Base-by-base conservation (phyloP, 176 grass and related monocot genomes). In the Aegilops speltoides region DNA sequence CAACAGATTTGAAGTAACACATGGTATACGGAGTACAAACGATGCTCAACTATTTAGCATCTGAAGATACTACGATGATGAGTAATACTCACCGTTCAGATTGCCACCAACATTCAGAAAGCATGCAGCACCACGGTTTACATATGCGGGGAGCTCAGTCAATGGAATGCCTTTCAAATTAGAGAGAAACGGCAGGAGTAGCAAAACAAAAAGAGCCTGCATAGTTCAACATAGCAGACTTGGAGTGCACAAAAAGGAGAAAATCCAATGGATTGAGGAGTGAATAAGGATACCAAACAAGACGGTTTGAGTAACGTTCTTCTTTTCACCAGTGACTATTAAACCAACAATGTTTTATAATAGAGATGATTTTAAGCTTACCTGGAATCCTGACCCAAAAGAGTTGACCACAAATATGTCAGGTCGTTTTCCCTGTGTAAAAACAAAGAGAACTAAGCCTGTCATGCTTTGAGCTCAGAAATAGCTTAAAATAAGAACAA, bases 371-470 rank as follows among this genome's bases (percentile, higher is more conserved):
- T 45, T 11, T 29, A 68, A 64, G 77, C 43, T 89, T 86, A 98
- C 93, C 96, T 98, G 93, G 88, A 98, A 98, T 34, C 92, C 96
- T 84, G 96, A 98, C 45, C 92, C 93, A 62, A 98, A 98, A 85
- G 93, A 98, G 80, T 96, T 96, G 32, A 98, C 88, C 76, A 98
- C 88, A 85, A 96, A 98, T 96, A 98, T 91, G 89, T 98, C 96
- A 85, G 89, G 93, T 37, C 82, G 71, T 40, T 91, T 91, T 90
- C 96, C 96, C 96, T 98, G 75, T 34, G 75, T 54, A 86, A 83
- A 86, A 15, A 85, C 31, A 32, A 8, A 86, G 11, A 69, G 17
- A 68, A 67, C 7, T 33, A 83, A 17, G 19, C 41, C 65, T 36
- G 62, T 34, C 48, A 76, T 65, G 45, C 45, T 66, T 84, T 73